Base-by-base conservation (phyloP, 352 stramenopile species). In the Pythium apleroticum region DNA sequence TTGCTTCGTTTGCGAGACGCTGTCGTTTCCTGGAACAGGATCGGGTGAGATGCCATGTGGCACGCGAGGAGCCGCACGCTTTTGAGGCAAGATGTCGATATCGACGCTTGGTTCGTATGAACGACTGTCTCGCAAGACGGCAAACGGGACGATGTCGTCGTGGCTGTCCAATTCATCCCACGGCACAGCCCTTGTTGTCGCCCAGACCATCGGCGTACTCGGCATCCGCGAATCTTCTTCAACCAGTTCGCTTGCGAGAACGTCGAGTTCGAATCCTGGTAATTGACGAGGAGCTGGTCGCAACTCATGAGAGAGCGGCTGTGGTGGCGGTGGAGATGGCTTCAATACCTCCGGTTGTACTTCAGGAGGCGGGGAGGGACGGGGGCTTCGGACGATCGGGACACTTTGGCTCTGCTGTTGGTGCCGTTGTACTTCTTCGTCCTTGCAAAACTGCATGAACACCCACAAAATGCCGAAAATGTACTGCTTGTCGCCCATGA, bases 391-490 rank as follows among this genome's bases (percentile, higher is more conserved):
- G 20, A 0, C 7, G 14, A 8, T 11, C 6, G 3, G n/a, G 4
- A 4, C 3, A 15, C 8, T 7, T 27, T 12, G 0, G 8, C 43
- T 50, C 43, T 17, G 15, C 3, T 35, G 20, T 19, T 62, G 50
- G 3, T 20, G 41, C 20, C n/a, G 8, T 11, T 27, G 14, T 2
- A 17, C 35, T 41, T 61, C 25, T 22, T 52, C 6, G 27, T 28
- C 43, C 53, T 60, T 45, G 14, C 45, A 67, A 12, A 57, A 60
- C 30, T 87, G 78, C 77, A 77, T 83, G 7, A 88, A 37, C 57
- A 81, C 60, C 79, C 81, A 87, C 17, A 88, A 65, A 22, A 88
- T 37, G 6, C 72, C 77, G 43, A 81, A 88, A 22, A 60, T 69
- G 4, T 73, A 61, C 48, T 87, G 74, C 33, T 71, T 72, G 49